Percentiles rank a stretch among this genome's conserved stretches.
Conservation (phyloP, 768 basidiomycete species). For the Tricholoma bakamatsutake region DNA sequence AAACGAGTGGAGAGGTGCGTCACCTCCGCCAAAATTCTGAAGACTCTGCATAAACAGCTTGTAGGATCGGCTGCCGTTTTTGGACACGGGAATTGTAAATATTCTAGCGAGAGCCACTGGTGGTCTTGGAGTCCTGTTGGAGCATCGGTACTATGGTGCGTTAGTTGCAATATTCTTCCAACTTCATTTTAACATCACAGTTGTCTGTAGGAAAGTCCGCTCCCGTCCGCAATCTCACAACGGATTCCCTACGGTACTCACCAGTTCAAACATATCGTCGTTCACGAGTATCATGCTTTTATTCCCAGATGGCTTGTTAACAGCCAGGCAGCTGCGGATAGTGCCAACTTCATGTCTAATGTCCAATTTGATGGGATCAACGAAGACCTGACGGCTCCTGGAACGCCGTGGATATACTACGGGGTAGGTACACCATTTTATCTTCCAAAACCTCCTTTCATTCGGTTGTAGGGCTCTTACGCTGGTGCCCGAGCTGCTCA, state of each 20-base stretch:
- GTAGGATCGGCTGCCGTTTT: conserved; percentile 47
- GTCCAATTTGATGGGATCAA: conserved; percentile 69
- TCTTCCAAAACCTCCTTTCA: conserved; percentile 1
- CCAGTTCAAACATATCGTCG: conserved; percentile 3
- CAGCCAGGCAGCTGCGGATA: conserved; percentile 84
- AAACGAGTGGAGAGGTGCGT: conserved; percentile 76
- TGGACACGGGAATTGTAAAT: conserved; percentile 80
- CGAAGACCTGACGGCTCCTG: conserved; percentile 65
- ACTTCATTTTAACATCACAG: conserved; percentile 11
- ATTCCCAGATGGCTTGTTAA: conserved; percentile 76
- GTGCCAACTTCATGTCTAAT: conserved; percentile 83
- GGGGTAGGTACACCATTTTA: conserved; percentile 48
- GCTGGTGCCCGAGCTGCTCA: conserved; percentile 92
- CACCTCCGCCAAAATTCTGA: background rate
- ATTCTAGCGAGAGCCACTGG: conserved; percentile 79
- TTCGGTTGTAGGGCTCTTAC: conserved; percentile 64
- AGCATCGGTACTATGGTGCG: conserved; percentile 86
- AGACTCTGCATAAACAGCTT: background rate
- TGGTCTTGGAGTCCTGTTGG: conserved; percentile 88
- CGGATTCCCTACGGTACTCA: conserved; percentile 67
- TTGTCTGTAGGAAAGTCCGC: conserved; percentile 55
- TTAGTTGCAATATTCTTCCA: conserved; percentile 4
- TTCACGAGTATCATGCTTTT: conserved; percentile 1
- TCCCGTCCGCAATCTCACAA: conserved; percentile 71
- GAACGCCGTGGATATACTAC: conserved; percentile 88